phyloP scores from a whole-genome alignment of 805 yeast species.

The Tetrapisispora namnaoensis region DNA sequence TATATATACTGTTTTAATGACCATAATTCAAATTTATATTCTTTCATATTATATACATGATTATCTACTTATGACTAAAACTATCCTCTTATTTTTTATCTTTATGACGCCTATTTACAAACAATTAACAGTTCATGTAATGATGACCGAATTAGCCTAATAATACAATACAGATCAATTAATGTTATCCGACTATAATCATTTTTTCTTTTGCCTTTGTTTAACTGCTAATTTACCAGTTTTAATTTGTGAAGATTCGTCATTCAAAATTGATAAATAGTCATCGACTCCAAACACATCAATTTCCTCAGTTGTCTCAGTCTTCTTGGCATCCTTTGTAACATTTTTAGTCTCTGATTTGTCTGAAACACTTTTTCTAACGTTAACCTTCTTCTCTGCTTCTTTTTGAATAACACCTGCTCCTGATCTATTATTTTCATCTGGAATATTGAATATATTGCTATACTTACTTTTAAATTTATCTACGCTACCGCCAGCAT shows the following conservation, averaged over 20 bases:
- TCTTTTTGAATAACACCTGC: conserved; percentile 3
- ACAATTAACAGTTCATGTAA: neutral
- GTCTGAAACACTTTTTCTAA: neutral
- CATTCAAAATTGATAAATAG: conserved; percentile 25
- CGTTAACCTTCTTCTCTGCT: neutral
- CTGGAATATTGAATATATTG: conserved; percentile 38
- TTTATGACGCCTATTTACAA: neutral
- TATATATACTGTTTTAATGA: no score
- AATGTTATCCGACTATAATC: neutral
- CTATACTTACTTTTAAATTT: conserved; percentile 59
- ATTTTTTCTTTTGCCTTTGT: conserved; percentile 22
- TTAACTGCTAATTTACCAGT: conserved; percentile 26
- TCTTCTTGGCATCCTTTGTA: neutral
- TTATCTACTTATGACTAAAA: neutral
- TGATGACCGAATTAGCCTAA: neutral
- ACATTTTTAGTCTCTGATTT: conserved; percentile 2
- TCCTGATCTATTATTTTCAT: conserved; percentile 5
- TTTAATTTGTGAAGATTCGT: conserved; percentile 23
- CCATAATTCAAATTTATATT: no score
- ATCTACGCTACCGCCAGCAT: conserved; percentile 71
- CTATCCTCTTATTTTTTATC: neutral
- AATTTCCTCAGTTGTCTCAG: neutral
- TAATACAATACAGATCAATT: neutral
- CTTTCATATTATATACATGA: neutral
- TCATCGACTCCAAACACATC: conserved; percentile 24